phyloP scores from a whole-genome alignment of 1,284 basidiomycete genomes.

The Calocybe gambosa region DNA sequence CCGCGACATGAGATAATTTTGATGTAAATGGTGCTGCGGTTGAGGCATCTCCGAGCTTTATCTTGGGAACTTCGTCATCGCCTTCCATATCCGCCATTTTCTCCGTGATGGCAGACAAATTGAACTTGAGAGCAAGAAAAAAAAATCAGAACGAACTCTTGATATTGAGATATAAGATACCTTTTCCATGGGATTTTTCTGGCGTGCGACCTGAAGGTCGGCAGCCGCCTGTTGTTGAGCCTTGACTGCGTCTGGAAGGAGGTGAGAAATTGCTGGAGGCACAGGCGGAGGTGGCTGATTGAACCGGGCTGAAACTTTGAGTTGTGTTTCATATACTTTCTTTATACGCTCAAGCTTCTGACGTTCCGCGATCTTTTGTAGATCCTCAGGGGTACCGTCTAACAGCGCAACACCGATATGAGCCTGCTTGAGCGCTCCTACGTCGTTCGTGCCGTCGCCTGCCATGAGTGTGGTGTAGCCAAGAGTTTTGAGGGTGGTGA shows the following conservation, averaged over 20 bases:
- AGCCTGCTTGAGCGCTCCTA: constrained; percentile 93
- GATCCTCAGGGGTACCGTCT: constrained; percentile 86
- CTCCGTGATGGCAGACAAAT: constrained; percentile 81
- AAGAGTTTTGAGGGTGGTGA: constrained; percentile 80
- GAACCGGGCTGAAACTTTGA: constrained; percentile 83
- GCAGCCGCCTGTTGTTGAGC: constrained; percentile 77
- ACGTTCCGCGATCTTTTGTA: constrained; percentile 90
- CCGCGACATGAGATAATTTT: constrained; percentile 88
- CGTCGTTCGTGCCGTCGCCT: constrained; percentile 95
- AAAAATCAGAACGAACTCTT: neutral
- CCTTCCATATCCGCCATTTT: constrained; percentile 89
- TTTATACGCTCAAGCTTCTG: constrained; percentile 85
- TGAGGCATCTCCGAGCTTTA: constrained; percentile 94
- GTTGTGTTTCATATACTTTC: constrained; percentile 93
- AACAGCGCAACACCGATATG: constrained; percentile 92
- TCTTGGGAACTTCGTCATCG: constrained; percentile 90
- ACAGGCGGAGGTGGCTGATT: constrained; percentile 90
- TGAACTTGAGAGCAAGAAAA: constrained; percentile 54
- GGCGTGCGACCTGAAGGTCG: constrained; percentile 57
- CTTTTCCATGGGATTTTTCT: constrained; percentile 87
- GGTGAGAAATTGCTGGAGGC: constrained; percentile 74
- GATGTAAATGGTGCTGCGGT: constrained; percentile 97
- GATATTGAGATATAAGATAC: constrained; percentile 41
- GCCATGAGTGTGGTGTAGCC: constrained; percentile 94
- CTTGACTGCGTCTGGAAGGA: constrained; percentile 86